phyloP scores from a whole-genome alignment of 2,329 filamentous ascomycete genomes.

The Botrytis hyacinthi region DNA sequence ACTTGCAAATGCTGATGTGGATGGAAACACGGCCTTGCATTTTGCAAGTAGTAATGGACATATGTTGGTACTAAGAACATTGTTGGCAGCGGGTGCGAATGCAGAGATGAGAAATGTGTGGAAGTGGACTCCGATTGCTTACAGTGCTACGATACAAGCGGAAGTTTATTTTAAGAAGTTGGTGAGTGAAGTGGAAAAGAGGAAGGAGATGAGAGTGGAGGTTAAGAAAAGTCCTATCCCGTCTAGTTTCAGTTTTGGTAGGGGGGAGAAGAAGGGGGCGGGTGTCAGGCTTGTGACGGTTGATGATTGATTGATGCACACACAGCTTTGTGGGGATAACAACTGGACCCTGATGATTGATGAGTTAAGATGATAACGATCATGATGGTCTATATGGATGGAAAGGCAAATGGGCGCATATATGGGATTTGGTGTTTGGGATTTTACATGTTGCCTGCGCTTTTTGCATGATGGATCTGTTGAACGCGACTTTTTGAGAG shows the following conservation, averaged over 20 bases:
- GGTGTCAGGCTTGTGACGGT: slow-evolving; percentile 22
- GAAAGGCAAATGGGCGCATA: background rate
- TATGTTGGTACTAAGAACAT: slow-evolving; percentile 70
- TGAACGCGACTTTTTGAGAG: background rate
- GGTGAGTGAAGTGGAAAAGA: slow-evolving; percentile 67
- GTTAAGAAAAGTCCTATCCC: slow-evolving; percentile 21
- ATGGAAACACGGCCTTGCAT: slow-evolving; percentile 85
- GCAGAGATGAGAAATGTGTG: slow-evolving; percentile 69
- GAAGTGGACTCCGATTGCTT: slow-evolving; percentile 81
- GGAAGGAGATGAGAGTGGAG: slow-evolving; percentile 43
- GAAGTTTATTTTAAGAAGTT: slow-evolving; percentile 81
- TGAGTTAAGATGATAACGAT: slow-evolving; percentile 13
- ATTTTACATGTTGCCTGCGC: background rate
- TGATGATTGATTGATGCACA: slow-evolving; percentile 18
- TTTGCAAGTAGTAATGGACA: slow-evolving; percentile 83
- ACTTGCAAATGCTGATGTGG: slow-evolving; percentile 58
- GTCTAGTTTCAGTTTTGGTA: slow-evolving; percentile 19
- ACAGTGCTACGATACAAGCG: slow-evolving; percentile 77
- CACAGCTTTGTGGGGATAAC: background rate
- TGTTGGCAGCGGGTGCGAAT: slow-evolving; percentile 77
- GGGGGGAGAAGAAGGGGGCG: slow-evolving; percentile 30
- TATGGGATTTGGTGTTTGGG: slow-evolving; percentile 1
- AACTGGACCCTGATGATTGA: slow-evolving; percentile 9
- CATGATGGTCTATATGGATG: slow-evolving; percentile 1
- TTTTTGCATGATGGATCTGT: background rate